Conservation (phyloP, 148 eudicot species). For the Vaccinium myrtillus region DNA sequence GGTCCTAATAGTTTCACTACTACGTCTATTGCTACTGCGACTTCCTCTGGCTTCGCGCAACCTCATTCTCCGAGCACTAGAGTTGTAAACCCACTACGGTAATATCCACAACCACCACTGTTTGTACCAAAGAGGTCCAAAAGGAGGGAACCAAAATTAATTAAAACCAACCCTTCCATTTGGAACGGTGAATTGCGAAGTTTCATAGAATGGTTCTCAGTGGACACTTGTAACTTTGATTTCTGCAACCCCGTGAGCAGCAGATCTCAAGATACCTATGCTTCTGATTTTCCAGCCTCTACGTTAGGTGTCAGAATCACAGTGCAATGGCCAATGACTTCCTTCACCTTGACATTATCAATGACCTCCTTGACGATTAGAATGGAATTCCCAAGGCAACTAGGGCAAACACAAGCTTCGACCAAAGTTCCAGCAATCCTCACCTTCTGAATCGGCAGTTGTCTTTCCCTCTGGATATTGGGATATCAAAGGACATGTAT, state of each 20-base stretch:
- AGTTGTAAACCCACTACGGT: constrained; percentile 23
- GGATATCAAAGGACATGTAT: constrained; percentile 41
- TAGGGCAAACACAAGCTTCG: constrained; percentile 31
- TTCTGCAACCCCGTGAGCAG: constrained; percentile 33
- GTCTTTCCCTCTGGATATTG: constrained; percentile 52
- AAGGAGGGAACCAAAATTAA: constrained; percentile 34
- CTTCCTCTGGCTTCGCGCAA: constrained; percentile 50
- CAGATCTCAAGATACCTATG: constrained; percentile 37
- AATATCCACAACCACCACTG: constrained; percentile 49
- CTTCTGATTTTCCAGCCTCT: constrained; percentile 41
- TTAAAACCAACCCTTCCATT: constrained; percentile 44
- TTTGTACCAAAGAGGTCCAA: constrained; percentile 44
- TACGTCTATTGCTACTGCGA: constrained; percentile 25
- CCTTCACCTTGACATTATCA: constrained; percentile 95
- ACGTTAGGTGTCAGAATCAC: constrained; percentile 57
- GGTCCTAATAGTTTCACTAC: constrained; percentile 40
- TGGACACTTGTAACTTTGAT: constrained; percentile 43
- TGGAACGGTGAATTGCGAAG: constrained; percentile 38
- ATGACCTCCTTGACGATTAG: constrained; percentile 86
- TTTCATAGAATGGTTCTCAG: constrained; percentile 37
- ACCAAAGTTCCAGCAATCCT: constrained; percentile 39
- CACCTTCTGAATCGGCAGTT: constrained; percentile 50
- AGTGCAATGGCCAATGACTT: constrained; percentile 65
- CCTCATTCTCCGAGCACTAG: constrained; percentile 35
- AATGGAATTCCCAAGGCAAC: constrained; percentile 35